These are phyloP conservation scores for Bruguiera gymnorhiza DNA, from an alignment of 345 rosid species.

Conservation along the genomic window DNA sequence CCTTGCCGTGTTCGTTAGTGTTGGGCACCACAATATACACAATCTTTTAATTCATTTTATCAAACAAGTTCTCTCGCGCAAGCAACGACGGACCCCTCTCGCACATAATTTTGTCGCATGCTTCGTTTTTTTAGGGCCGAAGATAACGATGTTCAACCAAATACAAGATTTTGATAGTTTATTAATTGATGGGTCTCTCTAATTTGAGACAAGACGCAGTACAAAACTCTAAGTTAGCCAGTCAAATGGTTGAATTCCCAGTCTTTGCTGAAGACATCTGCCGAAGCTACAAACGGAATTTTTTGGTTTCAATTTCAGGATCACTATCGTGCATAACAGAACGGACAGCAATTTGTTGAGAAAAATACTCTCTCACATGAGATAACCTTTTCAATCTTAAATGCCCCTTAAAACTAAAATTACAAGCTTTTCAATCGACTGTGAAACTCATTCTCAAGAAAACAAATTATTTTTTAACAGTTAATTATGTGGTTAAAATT, in stretches of 20 bases:
- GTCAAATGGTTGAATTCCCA: conserved; percentile 17
- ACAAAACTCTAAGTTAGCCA: neutral
- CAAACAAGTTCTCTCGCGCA: neutral
- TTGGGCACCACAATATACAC: neutral
- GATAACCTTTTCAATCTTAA: too few species aligned
- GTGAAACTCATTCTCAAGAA: too few species aligned
- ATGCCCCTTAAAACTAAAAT: too few species aligned
- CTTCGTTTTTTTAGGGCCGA: neutral
- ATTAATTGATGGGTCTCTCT: neutral
- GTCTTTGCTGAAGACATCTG: conserved; percentile 2
- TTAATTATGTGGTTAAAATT: too few species aligned
- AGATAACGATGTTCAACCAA: conserved; percentile 20
- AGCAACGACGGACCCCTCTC: neutral
- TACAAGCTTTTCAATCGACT: too few species aligned
- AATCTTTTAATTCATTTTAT: neutral
- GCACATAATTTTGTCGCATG: too few species aligned
- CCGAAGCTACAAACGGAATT: neutral
- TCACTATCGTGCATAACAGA: too few species aligned
- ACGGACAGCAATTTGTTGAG: too few species aligned
- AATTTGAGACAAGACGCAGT: neutral
- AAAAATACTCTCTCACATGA: too few species aligned
- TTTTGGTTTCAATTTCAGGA: neutral
- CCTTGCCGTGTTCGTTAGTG: conserved; percentile 17
- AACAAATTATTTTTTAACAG: too few species aligned
- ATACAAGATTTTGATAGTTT: conserved; percentile 4